These are phyloP conservation scores for Hura crepitans DNA, from an alignment of 441 rosid genomes.

Conservation along the genomic window DNA sequence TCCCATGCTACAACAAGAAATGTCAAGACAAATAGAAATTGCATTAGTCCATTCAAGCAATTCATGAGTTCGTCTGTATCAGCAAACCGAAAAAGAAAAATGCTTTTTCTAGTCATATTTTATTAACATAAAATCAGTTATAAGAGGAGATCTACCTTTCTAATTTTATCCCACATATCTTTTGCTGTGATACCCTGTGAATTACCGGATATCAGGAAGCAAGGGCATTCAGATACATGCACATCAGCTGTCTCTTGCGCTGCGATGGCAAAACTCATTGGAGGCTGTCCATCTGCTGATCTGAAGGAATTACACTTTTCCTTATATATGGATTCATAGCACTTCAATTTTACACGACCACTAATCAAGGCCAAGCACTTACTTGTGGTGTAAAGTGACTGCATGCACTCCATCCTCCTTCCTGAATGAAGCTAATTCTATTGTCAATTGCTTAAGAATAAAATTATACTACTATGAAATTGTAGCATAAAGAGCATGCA, in stretches of 20 bases:
- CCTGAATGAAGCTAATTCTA: slow-evolving; percentile 35
- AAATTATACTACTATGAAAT: not conserved
- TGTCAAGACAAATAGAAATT: not conserved
- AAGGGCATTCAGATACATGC: slow-evolving; percentile 62
- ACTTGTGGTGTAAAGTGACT: slow-evolving; percentile 75
- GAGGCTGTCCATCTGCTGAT: slow-evolving; percentile 68
- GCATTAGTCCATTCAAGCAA: not conserved
- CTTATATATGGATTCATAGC: slow-evolving; percentile 9
- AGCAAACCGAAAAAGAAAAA: not conserved
- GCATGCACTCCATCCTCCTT: slow-evolving; percentile 62
- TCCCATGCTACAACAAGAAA: slow-evolving; percentile 52
- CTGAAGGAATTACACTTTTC: slow-evolving; percentile 40
- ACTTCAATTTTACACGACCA: not conserved
- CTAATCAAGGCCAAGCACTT: slow-evolving; percentile 22
- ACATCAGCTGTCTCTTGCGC: slow-evolving; percentile 65
- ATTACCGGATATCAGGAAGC: slow-evolving; percentile 59
- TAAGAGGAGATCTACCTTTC: slow-evolving; percentile 40
- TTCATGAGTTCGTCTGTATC: not conserved
- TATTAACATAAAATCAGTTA: not conserved
- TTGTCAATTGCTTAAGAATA: not conserved
- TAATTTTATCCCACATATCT: slow-evolving; percentile 75
- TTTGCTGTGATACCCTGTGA: slow-evolving; percentile 61
- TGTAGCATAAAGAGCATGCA: not conserved
- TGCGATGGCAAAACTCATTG: slow-evolving; percentile 67
- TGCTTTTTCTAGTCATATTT: too few species aligned